These are phyloP conservation scores for Penicillium sclerotigenum DNA, from an alignment of 2,329 filamentous ascomycete species.

Conservation along the genomic window DNA sequence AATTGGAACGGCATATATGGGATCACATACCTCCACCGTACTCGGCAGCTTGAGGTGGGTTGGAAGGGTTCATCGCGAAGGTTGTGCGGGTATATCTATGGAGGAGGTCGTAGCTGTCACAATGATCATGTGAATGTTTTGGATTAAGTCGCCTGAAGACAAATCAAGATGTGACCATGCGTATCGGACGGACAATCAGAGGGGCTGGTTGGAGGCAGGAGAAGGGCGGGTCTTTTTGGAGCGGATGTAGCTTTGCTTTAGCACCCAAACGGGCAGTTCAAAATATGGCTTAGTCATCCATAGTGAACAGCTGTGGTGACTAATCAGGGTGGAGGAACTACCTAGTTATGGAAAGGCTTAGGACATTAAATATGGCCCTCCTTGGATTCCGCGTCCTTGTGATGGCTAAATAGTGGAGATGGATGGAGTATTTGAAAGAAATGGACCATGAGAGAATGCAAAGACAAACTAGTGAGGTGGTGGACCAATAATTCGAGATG, in stretches of 20 bases:
- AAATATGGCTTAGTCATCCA: not conserved
- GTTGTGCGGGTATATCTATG: conserved; percentile 6
- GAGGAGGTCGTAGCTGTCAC: not conserved
- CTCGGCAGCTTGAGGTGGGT: conserved; percentile 47
- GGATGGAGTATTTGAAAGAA: not conserved
- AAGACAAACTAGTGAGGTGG: not conserved
- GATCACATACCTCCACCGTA: conserved; percentile 48
- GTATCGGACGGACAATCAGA: conserved; percentile 7
- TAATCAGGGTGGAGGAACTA: not conserved
- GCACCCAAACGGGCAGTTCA: not conserved
- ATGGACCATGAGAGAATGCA: not conserved
- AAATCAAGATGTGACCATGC: conserved; percentile 12
- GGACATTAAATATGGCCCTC: not conserved
- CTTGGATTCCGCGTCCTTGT: too few relatives aligned
- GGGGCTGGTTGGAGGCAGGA: conserved; percentile 10
- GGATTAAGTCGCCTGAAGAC: conserved; percentile 1
- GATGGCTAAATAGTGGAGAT: not conserved
- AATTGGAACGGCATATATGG: not conserved
- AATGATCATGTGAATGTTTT: not conserved
- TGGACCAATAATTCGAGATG: not conserved
- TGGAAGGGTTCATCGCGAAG: conserved; percentile 41
- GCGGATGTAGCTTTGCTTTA: conserved; percentile 22
- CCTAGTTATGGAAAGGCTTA: not conserved
- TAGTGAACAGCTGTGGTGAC: not conserved
- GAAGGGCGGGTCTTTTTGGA: conserved; percentile 23